phyloP scores from a whole-genome alignment of 805 yeast species.

The Metschnikowia continentalis region DNA sequence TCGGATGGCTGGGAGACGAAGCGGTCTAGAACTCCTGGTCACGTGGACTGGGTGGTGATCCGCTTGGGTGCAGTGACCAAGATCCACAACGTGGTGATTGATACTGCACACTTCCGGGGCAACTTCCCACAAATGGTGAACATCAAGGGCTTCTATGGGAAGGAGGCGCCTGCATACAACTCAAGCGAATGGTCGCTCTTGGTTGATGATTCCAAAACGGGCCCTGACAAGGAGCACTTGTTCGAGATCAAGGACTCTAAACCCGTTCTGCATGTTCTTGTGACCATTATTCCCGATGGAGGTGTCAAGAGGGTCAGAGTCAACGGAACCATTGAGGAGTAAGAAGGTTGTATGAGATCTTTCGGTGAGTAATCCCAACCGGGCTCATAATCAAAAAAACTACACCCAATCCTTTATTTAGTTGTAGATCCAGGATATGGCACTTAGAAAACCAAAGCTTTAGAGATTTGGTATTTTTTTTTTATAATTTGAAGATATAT shows the following conservation, averaged over 20 bases:
- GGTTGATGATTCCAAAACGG: slow-evolving; percentile 67
- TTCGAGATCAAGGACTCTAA: slow-evolving; percentile 35
- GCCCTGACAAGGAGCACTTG: slow-evolving; percentile 79
- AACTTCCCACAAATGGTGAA: slow-evolving; percentile 83
- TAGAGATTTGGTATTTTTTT: too few relatives aligned
- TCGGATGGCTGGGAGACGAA: slow-evolving; percentile 98
- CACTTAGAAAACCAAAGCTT: too few relatives aligned
- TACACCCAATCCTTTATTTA: too few relatives aligned
- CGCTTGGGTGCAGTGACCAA: slow-evolving; percentile 66
- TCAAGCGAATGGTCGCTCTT: slow-evolving; percentile 56
- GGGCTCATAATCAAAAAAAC: too few relatives aligned
- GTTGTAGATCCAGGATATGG: too few relatives aligned
- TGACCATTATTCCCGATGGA: slow-evolving; percentile 92
- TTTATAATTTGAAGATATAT: too few relatives aligned
- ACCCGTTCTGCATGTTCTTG: slow-evolving; percentile 62
- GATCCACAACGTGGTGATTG: slow-evolving; percentile 62
- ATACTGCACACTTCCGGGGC: slow-evolving; percentile 93
- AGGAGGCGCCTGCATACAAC: slow-evolving; percentile 37
- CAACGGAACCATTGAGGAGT: slow-evolving; percentile 49
- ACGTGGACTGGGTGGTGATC: slow-evolving; percentile 87
- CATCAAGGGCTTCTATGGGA: slow-evolving; percentile 54
- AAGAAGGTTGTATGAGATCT: neutral
- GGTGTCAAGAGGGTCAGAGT: slow-evolving; percentile 91
- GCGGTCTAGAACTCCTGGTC: slow-evolving; percentile 79
- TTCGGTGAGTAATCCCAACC: too few relatives aligned